A percentile compares a stretch with the other conserved stretches of the same genome.
These are phyloP conservation scores for Podila epigama DNA, from an alignment of 192 early-diverging fungal species.

Conservation along the genomic window DNA sequence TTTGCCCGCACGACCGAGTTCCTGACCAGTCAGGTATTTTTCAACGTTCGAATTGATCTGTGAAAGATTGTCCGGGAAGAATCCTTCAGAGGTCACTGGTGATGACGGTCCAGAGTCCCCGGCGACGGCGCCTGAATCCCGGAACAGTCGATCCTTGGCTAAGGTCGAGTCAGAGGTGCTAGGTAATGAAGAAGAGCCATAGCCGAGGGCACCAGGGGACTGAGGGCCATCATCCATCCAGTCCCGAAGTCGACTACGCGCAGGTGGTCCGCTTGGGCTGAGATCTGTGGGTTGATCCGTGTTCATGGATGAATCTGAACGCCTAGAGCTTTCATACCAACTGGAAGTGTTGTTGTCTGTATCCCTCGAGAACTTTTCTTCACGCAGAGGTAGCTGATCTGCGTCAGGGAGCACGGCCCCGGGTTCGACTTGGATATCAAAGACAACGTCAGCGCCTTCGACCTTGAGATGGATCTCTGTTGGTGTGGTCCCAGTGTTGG, in stretches of 20 bases:
- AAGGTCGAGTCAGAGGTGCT: conserved; percentile 22
- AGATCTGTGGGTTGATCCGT: conserved; percentile 18
- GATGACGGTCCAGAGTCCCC: conserved; percentile 39
- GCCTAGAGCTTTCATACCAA: conserved; percentile 35
- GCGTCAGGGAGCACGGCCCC: conserved; percentile 12
- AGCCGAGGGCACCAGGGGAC: conserved; percentile 10
- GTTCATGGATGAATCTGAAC: conserved; percentile 35
- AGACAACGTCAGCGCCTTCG: conserved; percentile 65
- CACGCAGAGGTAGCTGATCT: conserved; percentile 1
- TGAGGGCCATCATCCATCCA: conserved; percentile 36
- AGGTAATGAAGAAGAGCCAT: conserved; percentile 8
- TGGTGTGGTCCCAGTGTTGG: conserved; percentile 78
- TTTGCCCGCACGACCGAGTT: conserved; percentile 17
- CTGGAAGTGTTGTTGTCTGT: conserved; percentile 23
- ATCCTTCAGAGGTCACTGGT: conserved; percentile 38
- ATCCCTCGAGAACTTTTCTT: conserved; percentile 21
- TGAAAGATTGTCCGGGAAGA: conserved; percentile 29
- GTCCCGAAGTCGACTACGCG: conserved; percentile 33
- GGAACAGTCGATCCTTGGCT: conserved; percentile 24
- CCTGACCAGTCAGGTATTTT: conserved; percentile 37
- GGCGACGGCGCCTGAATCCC: conserved; percentile 10
- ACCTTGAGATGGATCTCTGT: conserved; percentile 79
- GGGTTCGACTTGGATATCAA: conserved; percentile 57
- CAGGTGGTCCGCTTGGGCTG: not conserved
- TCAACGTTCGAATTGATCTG: conserved; percentile 36